Conservation (phyloP, 2,329 filamentous ascomycete genomes). For the Gremmenia infestans region DNA sequence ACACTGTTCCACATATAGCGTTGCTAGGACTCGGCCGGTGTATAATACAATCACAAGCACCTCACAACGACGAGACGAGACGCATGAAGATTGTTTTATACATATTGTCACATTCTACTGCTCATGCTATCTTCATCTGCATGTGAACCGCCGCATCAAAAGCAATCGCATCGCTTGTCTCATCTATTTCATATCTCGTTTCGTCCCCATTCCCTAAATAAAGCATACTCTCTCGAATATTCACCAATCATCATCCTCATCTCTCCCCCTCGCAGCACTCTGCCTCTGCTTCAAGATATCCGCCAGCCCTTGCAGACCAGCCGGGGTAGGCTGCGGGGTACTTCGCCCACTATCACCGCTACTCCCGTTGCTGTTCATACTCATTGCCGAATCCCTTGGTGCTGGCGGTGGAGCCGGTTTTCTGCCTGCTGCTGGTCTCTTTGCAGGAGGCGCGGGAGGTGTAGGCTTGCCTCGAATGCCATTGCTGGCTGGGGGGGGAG, state of each 20-base stretch:
- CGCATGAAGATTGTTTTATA: no score
- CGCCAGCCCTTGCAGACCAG: slow-evolving; percentile 67
- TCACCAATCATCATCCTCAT: slow-evolving; percentile 33
- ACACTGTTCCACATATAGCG: no score
- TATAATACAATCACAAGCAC: no score
- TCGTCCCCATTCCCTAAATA: neutral
- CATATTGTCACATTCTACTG: neutral
- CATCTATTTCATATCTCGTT: neutral
- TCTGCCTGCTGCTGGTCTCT: slow-evolving; percentile 66
- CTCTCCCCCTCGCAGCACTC: slow-evolving; percentile 56
- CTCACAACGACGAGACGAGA: no score
- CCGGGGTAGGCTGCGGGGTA: slow-evolving; percentile 58
- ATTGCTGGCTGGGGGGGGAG: slow-evolving; percentile 17
- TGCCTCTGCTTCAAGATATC: slow-evolving; percentile 74
- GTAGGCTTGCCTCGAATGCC: slow-evolving; percentile 31
- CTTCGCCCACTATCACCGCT: slow-evolving; percentile 60
- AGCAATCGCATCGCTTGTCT: neutral
- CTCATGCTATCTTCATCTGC: neutral
- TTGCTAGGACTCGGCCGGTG: no score
- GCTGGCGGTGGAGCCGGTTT: slow-evolving; percentile 65
- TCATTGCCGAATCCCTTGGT: slow-evolving; percentile 68
- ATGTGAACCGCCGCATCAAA: neutral
- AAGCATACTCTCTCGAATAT: neutral
- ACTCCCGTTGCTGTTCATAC: slow-evolving; percentile 48
- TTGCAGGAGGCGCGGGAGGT: slow-evolving; percentile 52